A percentile compares a stretch with the other conserved stretches of the same genome.
Evolutionary conservation across 345 rosid genomes (phyloP).

Genomic region (Dimocarpus longan): DNA sequence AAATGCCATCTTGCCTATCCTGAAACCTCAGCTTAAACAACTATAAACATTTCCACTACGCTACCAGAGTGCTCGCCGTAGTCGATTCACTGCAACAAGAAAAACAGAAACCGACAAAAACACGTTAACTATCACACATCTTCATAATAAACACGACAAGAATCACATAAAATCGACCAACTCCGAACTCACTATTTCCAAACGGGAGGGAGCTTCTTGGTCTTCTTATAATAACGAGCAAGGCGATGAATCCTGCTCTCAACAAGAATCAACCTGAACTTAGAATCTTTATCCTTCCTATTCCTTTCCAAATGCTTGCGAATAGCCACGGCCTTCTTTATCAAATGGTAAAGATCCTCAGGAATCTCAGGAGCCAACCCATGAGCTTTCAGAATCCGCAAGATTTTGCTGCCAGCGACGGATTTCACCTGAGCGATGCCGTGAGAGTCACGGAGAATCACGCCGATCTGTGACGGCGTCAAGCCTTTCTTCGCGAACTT

Average conservation of each 20-base stretch:
- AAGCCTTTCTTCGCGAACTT: conserved; percentile 48
- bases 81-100: conserved; percentile 22
- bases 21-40: too few relatives aligned
- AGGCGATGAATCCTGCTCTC: conserved; percentile 46
- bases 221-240: conserved; percentile 45
- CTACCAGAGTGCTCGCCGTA: conserved; percentile 18
- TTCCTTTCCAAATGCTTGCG: conserved; percentile 47
- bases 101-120: neutral
- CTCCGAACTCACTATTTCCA: conserved; percentile 37
- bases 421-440: conserved; percentile 44
- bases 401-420: conserved; percentile 43
- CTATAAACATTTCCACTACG: neutral
- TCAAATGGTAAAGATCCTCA: conserved; percentile 43
- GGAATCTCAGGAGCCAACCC: conserved; percentile 49
- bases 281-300: conserved; percentile 50
- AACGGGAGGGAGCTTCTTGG: conserved; percentile 46
- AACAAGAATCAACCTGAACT: conserved; percentile 45
- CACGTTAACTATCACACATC: neutral
- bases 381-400: conserved; percentile 43
- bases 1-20: too few relatives aligned
- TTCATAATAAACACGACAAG: too few relatives aligned
- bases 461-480: conserved; percentile 46
- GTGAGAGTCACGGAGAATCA: conserved; percentile 46
- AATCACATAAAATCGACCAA: too few relatives aligned
- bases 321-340: conserved; percentile 48